Percentiles rank a stretch among this genome's conserved stretches.
phyloP scores from a whole-genome alignment of 805 yeast species.

The Lipomyces mesembrius region DNA sequence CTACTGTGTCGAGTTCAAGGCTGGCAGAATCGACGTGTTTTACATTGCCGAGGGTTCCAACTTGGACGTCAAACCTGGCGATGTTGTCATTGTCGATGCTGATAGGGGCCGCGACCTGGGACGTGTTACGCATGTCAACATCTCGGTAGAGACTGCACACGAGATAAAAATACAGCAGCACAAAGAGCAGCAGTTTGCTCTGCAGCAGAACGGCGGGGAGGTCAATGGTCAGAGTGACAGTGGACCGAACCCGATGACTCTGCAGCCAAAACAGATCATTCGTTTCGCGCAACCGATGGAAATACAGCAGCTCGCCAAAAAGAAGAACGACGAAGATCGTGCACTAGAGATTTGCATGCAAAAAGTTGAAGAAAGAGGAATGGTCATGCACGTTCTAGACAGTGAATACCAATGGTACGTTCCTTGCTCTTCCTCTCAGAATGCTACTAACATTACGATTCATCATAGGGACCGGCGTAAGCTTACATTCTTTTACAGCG shows the following conservation, averaged over 20 bases:
- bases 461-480: constrained; percentile 63
- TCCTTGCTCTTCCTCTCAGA: background rate
- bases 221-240: constrained; percentile 33
- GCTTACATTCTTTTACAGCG: constrained; percentile 73
- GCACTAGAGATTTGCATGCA: constrained; percentile 69
- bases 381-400: constrained; percentile 67
- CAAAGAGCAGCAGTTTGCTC: constrained; percentile 72
- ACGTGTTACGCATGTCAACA: constrained; percentile 60
- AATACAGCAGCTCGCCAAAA: constrained; percentile 59
- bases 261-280: constrained; percentile 67
- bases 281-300: constrained; percentile 67
- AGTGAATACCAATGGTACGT: constrained; percentile 76
- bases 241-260: constrained; percentile 12
- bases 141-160: constrained; percentile 69
- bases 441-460: background rate
- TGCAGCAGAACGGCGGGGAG: constrained; percentile 50
- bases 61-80: constrained; percentile 55
- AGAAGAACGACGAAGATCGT: constrained; percentile 69
- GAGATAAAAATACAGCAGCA: constrained; percentile 66
- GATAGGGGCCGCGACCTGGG: constrained; percentile 83
- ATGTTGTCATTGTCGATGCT: constrained; percentile 80
- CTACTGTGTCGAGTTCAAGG: constrained; percentile 74
- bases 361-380: constrained; percentile 53
- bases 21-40: constrained; percentile 79
- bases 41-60: constrained; percentile 55